Conservation (phyloP, 495 filamentous ascomycete genomes). For the Aspergillus mulundensis region DNA sequence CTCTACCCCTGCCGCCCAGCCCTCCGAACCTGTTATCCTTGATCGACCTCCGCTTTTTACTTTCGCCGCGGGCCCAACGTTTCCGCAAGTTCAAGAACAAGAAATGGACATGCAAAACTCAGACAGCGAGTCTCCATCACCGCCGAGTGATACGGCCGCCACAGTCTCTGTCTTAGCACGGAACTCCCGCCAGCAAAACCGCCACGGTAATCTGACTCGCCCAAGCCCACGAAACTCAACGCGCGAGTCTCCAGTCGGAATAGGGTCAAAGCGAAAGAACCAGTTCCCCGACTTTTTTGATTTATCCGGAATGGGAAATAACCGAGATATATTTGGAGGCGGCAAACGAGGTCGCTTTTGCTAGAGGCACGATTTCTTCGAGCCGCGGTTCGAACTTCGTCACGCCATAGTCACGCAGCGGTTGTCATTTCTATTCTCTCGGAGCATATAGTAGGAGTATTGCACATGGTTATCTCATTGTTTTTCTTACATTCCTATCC, state of each 20-base stretch:
- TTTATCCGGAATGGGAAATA: slow-evolving; percentile 56
- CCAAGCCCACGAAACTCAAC: slow-evolving; percentile 40
- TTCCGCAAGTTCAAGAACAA: slow-evolving; percentile 56
- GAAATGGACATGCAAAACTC: slow-evolving; percentile 60
- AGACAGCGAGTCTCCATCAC: slow-evolving; percentile 32
- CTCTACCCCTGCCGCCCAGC: slow-evolving; percentile 19
- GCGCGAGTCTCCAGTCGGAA: slow-evolving; percentile 42
- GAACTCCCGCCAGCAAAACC: slow-evolving; percentile 46
- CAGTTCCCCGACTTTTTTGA: slow-evolving; percentile 80
- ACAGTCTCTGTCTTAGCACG: slow-evolving; percentile 52
- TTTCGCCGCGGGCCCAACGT: slow-evolving; percentile 60
- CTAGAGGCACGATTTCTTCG: slow-evolving; percentile 43
- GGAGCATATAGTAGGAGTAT: slow-evolving; percentile 43
- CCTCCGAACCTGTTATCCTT: slow-evolving; percentile 25
- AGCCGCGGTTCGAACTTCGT: slow-evolving; percentile 33
- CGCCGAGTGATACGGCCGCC: slow-evolving; percentile 38
- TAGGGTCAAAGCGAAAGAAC: slow-evolving; percentile 75
- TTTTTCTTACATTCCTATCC: slow-evolving; percentile 13
- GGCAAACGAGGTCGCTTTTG: slow-evolving; percentile 70
- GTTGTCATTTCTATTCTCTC: slow-evolving; percentile 25
- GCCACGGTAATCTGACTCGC: slow-evolving; percentile 42
- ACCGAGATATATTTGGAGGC: slow-evolving; percentile 63
- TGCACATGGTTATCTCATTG: slow-evolving; percentile 29
- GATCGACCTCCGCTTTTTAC: slow-evolving; percentile 54
- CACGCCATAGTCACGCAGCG: slow-evolving; percentile 39